These are phyloP conservation scores for Pythium plurisporium DNA, from an alignment of 352 stramenopile genomes.

Conservation along the genomic window DNA sequence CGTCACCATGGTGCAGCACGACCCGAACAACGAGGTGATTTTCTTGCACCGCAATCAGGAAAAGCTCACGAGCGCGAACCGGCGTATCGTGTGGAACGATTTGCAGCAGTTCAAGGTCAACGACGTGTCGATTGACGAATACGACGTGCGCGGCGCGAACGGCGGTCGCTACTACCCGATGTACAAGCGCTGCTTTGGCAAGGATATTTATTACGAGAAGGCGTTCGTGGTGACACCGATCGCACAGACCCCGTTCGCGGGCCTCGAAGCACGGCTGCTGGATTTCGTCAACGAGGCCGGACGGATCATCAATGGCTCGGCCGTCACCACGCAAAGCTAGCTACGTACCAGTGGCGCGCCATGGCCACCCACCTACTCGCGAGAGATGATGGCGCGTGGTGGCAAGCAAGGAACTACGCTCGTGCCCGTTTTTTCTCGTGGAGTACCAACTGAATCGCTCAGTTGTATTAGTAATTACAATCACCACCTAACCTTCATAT, in stretches of 20 bases:
- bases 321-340: neutral
- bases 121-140: constrained; percentile 8
- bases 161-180: neutral
- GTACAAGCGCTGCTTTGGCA: constrained; percentile 16
- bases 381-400: no score
- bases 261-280: constrained; percentile 39
- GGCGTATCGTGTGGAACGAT: constrained; percentile 16
- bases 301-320: neutral
- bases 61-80: constrained; percentile 7
- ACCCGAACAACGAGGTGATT: constrained; percentile 22
- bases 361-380: no score
- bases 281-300: constrained; percentile 35
- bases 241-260: constrained; percentile 34
- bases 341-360: no score
- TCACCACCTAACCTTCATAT: no score
- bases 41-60: constrained; percentile 32
- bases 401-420: no score
- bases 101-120: constrained; percentile 20
- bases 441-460: no score
- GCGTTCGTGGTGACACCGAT: constrained; percentile 48
- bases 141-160: constrained; percentile 10
- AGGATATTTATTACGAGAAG: constrained; percentile 31
- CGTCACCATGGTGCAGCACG: constrained; percentile 38
- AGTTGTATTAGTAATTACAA: neutral
- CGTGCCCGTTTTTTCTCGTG: no score